Base-by-base conservation (phyloP, 106 monocot species). In the Iris macrosiphon region DNA sequence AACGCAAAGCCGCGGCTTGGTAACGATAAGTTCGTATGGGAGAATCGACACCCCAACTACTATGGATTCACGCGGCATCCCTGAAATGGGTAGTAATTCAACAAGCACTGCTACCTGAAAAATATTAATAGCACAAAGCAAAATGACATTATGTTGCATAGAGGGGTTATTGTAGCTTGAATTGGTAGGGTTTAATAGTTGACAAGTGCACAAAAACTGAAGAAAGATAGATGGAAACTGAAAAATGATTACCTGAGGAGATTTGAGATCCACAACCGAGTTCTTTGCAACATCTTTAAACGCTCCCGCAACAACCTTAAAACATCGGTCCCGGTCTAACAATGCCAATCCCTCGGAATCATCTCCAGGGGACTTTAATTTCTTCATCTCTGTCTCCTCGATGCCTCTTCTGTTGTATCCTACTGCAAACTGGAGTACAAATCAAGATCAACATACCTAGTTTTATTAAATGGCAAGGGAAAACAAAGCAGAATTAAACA, bases 11-110 rank as follows among this genome's bases (percentile, higher is more conserved):
- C 80, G 70, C 42, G 91, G 91, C 65, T 99, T 99, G 15, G 91
- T 81, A 10, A 61, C 57, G 41, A 99, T 59, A 40, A 99, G 69
- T n/a, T 74, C 71, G 24, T 13, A 29, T 37, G 98, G 83, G 44
- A 99, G 80, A 64, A 99, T 59, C n/a, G 91, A 99, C n/a, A 91
- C 87, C 20, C 83, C 98, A 48, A 61, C 83, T 52, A 99, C 67
- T 35, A 71, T 39, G 33, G 91, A 76, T 49, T 74, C 77, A 15
- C 30, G 60, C 4, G 83, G 75, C 19, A 99, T 2, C 39, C 98
- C 87, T 27, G 83, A 91, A 38, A 99, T 14, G 1, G 91, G 91
- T 4, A 91, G 62, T 45, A 81, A 42, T 63, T 99, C 91, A 20
- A 99, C 62, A 7, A 87, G 64, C 62, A 98, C 72, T 41, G 63